Evolutionary conservation across 176 grass and related monocot species (phyloP).

Genomic region (Poa pratensis): DNA sequence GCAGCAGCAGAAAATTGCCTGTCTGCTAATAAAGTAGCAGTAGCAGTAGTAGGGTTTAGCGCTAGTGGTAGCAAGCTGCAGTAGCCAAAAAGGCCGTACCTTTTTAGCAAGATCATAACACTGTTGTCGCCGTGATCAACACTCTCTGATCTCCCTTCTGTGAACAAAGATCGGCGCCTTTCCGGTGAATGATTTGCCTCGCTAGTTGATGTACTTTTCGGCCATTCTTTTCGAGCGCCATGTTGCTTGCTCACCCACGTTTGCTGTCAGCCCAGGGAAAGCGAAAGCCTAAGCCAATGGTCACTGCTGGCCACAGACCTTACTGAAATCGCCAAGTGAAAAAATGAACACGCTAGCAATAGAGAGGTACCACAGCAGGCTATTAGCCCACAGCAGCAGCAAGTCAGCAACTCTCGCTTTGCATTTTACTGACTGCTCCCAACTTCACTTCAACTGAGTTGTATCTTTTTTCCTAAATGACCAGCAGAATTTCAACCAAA

Average conservation of each 20-base stretch:
- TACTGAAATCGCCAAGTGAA: no score
- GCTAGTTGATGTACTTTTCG: background rate
- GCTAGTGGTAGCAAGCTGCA: background rate
- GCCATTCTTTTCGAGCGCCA: background rate
- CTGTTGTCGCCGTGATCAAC: slow-evolving; percentile 34
- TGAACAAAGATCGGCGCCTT: slow-evolving; percentile 54
- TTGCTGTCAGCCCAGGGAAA: background rate
- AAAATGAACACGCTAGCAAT: no score
- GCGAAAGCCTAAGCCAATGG: no score
- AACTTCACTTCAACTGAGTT: no score
- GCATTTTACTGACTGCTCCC: no score
- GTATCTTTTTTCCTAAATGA: no score
- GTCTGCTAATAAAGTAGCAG: slow-evolving; percentile 14
- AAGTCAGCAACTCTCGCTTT: no score
- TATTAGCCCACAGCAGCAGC: no score
- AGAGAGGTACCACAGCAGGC: no score
- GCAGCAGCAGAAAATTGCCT: background rate
- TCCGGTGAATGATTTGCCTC: slow-evolving; percentile 36
- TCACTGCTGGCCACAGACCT: no score
- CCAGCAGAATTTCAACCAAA: no score
- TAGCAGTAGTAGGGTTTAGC: slow-evolving; percentile 32
- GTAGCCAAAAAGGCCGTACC: slow-evolving; percentile 22
- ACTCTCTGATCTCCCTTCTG: background rate
- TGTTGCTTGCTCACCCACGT: background rate
- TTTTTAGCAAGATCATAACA: slow-evolving; percentile 38